Evolutionary conservation across 2,329 filamentous ascomycete species (phyloP).

Genomic region (Thielaviopsis cerberus): DNA sequence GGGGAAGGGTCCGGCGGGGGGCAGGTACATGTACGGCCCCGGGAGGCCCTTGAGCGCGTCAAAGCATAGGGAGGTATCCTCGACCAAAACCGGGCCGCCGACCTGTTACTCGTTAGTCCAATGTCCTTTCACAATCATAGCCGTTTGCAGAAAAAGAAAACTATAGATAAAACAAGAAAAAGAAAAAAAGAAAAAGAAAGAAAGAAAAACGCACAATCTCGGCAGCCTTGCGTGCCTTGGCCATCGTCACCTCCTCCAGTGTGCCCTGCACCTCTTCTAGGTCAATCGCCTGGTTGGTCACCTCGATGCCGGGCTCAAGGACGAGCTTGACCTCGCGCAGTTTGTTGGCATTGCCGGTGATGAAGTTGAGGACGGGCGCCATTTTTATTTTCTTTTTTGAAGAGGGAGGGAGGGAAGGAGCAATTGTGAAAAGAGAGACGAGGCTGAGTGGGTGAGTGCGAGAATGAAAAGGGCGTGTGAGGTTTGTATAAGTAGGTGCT

Average conservation of each 20-base stretch:
- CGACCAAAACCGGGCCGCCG: conserved; percentile 74
- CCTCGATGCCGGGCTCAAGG: conserved; percentile 51
- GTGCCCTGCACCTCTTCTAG: conserved; percentile 80
- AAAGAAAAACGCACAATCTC: conserved; percentile 37
- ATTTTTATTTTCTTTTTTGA: conserved; percentile 17
- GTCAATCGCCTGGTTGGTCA: conserved; percentile 60
- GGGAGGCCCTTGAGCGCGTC: conserved; percentile 78
- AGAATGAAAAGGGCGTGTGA: not conserved
- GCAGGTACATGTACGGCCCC: conserved; percentile 76
- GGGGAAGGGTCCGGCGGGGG: not conserved
- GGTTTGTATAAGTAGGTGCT: not conserved
- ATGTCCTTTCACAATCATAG: too few relatives aligned
- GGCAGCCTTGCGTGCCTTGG: conserved; percentile 73
- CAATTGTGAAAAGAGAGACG: not conserved
- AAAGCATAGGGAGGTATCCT: conserved; percentile 91
- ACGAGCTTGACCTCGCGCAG: conserved; percentile 77
- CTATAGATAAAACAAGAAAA: too few relatives aligned
- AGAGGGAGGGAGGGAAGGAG: not conserved
- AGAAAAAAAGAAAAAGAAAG: not conserved
- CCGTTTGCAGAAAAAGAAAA: too few relatives aligned
- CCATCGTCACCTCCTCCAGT: conserved; percentile 74
- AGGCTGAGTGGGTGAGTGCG: too few relatives aligned
- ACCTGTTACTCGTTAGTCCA: conserved; percentile 32
- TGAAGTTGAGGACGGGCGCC: conserved; percentile 56
- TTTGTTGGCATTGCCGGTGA: conserved; percentile 93